A percentile compares a stretch with the other conserved stretches of the same genome.
phyloP scores from a whole-genome alignment of 2,329 filamentous ascomycete species.

The Ceratocystis papillata region DNA sequence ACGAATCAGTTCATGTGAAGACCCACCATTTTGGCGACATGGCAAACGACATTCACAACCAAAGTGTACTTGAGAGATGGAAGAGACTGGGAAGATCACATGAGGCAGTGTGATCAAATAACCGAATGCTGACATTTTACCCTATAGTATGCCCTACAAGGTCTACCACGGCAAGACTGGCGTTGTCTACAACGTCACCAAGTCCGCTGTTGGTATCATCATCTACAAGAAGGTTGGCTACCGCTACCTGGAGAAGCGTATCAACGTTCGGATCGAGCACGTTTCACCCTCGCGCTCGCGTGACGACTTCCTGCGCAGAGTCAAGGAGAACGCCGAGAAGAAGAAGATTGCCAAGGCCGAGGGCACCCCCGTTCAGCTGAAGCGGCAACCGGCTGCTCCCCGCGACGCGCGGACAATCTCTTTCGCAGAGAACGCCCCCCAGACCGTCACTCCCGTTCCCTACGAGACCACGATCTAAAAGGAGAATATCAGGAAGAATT shows the following conservation, averaged over 20 bases:
- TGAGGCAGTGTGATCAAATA: neutral
- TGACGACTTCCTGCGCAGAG: constrained; percentile 90
- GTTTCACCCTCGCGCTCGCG: constrained; percentile 86
- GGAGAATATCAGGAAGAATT: constrained; percentile 26
- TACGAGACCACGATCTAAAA: constrained; percentile 98
- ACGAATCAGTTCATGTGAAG: neutral
- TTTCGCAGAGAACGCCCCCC: constrained; percentile 70
- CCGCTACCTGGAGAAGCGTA: constrained; percentile 99
- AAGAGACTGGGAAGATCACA: neutral
- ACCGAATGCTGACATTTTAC: neutral
- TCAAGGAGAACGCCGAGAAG: constrained; percentile 90
- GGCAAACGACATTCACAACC: neutral
- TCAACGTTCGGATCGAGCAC: constrained; percentile 99
- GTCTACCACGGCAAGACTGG: constrained; percentile 99
- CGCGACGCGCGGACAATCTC: constrained; percentile 71
- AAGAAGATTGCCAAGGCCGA: constrained; percentile 88
- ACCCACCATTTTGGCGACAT: neutral
- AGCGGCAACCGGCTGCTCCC: constrained; percentile 75
- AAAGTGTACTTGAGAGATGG: neutral
- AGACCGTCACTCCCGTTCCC: constrained; percentile 81
- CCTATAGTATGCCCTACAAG: constrained; percentile 86
- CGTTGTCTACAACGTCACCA: constrained; percentile 98
- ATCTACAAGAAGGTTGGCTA: constrained; percentile 99
- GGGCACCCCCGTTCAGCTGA: constrained; percentile 79
- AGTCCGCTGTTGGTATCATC: constrained; percentile 94